Evolutionary conservation across 345 rosid species (phyloP).

Genomic region (Salix purpurea): DNA sequence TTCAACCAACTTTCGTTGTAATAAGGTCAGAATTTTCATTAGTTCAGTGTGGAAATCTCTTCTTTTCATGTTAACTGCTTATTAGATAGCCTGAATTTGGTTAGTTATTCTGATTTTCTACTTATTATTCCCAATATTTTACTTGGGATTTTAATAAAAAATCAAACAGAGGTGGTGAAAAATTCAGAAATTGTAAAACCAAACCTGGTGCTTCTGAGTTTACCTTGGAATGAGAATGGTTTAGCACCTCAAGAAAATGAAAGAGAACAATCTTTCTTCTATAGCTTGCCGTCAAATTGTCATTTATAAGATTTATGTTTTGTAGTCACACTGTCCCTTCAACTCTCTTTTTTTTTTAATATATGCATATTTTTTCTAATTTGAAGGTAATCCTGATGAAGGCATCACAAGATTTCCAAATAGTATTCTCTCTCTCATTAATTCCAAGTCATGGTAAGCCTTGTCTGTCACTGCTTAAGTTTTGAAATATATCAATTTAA

Average conservation of each 20-base stretch:
- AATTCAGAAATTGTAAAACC: neutral
- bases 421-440: constrained; percentile 43
- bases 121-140: neutral
- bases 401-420: constrained; percentile 44
- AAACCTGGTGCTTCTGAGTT: neutral
- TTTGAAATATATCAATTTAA: neutral
- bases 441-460: constrained; percentile 57
- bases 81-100: neutral
- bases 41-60: neutral
- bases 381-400: constrained; percentile 53
- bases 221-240: too few species aligned
- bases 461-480: neutral
- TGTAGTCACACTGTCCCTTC: neutral
- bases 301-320: neutral
- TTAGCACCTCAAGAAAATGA: neutral
- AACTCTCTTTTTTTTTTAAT: neutral
- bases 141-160: neutral
- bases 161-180: neutral
- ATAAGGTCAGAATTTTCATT: too few species aligned
- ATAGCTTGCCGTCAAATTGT: neutral
- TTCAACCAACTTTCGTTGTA: too few species aligned
- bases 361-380: neutral
- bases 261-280: neutral
- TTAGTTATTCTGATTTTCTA: neutral
- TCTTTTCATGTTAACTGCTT: neutral